These are phyloP conservation scores for Coemansia javaensis DNA, from an alignment of 192 early-diverging fungal genomes.

Conservation along the genomic window DNA sequence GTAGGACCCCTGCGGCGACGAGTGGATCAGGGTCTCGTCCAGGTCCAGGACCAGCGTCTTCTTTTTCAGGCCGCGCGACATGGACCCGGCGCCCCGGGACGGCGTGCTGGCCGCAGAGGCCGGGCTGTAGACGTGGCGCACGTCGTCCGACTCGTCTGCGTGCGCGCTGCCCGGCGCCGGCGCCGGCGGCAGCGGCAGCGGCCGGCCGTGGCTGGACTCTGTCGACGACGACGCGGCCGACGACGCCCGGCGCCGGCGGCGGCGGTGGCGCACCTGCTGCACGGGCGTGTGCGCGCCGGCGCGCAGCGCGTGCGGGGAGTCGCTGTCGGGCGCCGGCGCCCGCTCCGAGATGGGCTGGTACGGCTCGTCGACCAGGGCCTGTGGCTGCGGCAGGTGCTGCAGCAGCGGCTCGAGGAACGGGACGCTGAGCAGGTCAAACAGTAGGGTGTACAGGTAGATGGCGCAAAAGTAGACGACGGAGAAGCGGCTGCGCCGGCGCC, in stretches of 20 bases:
- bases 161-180: not conserved
- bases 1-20: constrained; percentile 53
- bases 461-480: constrained; percentile 43
- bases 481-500: constrained; percentile 27
- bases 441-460: constrained; percentile 42
- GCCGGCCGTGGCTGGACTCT: constrained; percentile 29
- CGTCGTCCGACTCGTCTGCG: not conserved
- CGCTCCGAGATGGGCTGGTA: constrained; percentile 46
- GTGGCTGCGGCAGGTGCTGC: constrained; percentile 41
- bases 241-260: constrained; percentile 28
- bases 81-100: not conserved
- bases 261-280: too few species aligned
- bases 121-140: not conserved
- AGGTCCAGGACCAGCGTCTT: constrained; percentile 62
- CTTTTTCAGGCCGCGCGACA: constrained; percentile 19
- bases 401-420: constrained; percentile 32
- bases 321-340: constrained; percentile 6
- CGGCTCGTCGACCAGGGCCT: constrained; percentile 39
- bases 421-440: constrained; percentile 32
- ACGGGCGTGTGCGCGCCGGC: too few species aligned
- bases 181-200: too few species aligned
- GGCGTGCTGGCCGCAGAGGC: constrained; percentile 8
- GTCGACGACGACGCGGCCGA: constrained; percentile 37
- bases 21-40: constrained; percentile 69
- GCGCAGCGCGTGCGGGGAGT: not conserved